Conservation (phyloP, 2,329 filamentous ascomycete species). For the Elsinoe ampelina region DNA sequence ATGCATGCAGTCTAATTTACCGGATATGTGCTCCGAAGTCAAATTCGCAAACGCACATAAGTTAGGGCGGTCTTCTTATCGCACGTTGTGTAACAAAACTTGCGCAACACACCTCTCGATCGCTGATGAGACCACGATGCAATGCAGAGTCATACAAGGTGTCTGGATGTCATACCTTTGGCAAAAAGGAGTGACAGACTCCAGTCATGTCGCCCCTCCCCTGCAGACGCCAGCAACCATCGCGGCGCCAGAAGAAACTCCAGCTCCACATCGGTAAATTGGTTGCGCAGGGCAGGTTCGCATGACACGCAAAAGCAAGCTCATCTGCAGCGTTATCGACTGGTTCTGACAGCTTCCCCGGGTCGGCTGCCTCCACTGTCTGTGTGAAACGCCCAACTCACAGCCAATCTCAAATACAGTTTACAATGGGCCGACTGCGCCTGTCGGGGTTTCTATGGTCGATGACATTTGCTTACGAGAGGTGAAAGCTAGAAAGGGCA, state of each 20-base stretch:
- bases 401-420: slow-evolving; percentile 3
- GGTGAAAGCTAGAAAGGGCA: not conserved
- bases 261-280: not conserved
- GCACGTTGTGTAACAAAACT: not conserved
- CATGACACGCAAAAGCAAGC: not conserved
- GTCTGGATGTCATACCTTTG: not conserved
- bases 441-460: not conserved
- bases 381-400: slow-evolving; percentile 2
- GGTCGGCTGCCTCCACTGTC: not conserved
- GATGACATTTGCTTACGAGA: slow-evolving; percentile 8
- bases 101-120: not conserved
- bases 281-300: not conserved
- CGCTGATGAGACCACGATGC: not conserved
- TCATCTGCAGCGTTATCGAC: not conserved
- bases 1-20: slow-evolving; percentile 2
- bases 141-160: not conserved
- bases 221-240: not conserved
- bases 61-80: slow-evolving; percentile 2
- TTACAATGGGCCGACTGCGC: not conserved
- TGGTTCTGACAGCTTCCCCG: slow-evolving; percentile 1
- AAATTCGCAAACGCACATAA: not conserved
- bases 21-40: not conserved
- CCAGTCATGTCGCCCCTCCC: not conserved
- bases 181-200: slow-evolving; percentile 10
- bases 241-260: slow-evolving; percentile 9